These are phyloP conservation scores for Candida insectalens DNA, from an alignment of 805 yeast species.

Conservation along the genomic window DNA sequence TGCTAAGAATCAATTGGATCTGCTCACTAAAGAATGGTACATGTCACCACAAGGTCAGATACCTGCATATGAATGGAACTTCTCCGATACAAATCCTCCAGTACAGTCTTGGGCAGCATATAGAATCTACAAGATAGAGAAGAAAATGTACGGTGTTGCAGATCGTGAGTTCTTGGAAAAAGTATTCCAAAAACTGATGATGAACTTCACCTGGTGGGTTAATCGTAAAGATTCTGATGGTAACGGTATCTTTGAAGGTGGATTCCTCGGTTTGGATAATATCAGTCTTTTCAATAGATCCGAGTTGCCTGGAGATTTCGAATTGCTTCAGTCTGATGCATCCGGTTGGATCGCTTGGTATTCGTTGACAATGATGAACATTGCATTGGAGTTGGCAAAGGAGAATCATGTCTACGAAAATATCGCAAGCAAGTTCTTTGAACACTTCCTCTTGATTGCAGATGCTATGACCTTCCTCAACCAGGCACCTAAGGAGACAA, in stretches of 20 bases:
- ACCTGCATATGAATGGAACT: conserved; percentile 96
- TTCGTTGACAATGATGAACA: conserved; percentile 82
- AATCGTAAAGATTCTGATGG: conserved; percentile 83
- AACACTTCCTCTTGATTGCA: conserved; percentile 83
- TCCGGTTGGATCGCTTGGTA: conserved; percentile 98
- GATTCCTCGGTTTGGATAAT: conserved; percentile 86
- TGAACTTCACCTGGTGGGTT: conserved; percentile 97
- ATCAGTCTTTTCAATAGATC: conserved; percentile 89
- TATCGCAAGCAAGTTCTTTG: conserved; percentile 89
- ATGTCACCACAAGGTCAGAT: conserved; percentile 98
- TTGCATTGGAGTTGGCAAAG: conserved; percentile 83
- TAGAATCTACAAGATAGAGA: conserved; percentile 78
- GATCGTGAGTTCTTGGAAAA: conserved; percentile 80
- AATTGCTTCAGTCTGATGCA: conserved; percentile 85
- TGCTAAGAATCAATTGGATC: conserved; percentile 80
- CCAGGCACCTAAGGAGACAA: conserved; percentile 21
- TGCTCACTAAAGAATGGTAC: conserved; percentile 89
- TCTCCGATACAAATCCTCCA: conserved; percentile 92
- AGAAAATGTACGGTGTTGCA: conserved; percentile 72
- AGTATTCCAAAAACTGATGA: conserved; percentile 82
- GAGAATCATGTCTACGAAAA: conserved; percentile 82
- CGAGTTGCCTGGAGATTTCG: conserved; percentile 92
- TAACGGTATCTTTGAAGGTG: conserved; percentile 87
- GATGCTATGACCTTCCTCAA: conserved; percentile 80
- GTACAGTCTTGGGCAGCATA: conserved; percentile 95